Evolutionary conservation across 2,329 filamentous ascomycete species (phyloP).

Genomic region (Calycina herbarum): DNA sequence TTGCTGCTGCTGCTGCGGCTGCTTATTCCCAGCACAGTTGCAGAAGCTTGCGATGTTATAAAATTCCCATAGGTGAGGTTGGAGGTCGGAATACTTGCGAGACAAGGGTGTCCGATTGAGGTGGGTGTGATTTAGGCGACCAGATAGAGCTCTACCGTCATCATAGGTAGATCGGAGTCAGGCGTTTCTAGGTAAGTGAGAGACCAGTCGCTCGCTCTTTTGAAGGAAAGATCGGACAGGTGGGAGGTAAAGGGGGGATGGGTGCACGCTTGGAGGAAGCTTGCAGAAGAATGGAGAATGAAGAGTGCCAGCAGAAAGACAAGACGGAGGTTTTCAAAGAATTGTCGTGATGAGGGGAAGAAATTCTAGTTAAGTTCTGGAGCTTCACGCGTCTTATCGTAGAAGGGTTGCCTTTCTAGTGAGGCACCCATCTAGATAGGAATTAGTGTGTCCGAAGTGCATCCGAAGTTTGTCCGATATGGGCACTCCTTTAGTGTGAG

Average conservation of each 20-base stretch:
- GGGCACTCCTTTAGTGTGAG: too few species aligned
- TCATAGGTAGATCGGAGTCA: not conserved
- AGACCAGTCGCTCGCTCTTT: not conserved
- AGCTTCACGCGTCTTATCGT: not conserved
- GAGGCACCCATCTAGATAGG: too few species aligned
- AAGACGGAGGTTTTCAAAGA: conserved; percentile 2
- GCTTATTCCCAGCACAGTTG: conserved; percentile 21
- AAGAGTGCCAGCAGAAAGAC: not conserved
- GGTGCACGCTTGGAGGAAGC: not conserved
- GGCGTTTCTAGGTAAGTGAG: not conserved
- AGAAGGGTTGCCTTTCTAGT: too few species aligned
- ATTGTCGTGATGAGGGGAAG: not conserved
- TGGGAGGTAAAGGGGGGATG: not conserved
- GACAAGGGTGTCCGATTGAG: conserved; percentile 12
- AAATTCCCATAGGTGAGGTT: conserved; percentile 5
- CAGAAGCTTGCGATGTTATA: conserved; percentile 12
- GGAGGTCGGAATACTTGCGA: not conserved
- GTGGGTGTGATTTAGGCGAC: conserved; percentile 5
- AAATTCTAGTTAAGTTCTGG: not conserved
- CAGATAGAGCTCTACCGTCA: not conserved
- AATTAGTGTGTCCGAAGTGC: too few species aligned
- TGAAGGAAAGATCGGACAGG: not conserved
- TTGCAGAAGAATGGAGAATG: not conserved
- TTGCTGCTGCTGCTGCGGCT: conserved; percentile 15
- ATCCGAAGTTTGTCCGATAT: too few species aligned